Base-by-base conservation (phyloP, 768 basidiomycete genomes). In the Lepiota subincarnata region DNA sequence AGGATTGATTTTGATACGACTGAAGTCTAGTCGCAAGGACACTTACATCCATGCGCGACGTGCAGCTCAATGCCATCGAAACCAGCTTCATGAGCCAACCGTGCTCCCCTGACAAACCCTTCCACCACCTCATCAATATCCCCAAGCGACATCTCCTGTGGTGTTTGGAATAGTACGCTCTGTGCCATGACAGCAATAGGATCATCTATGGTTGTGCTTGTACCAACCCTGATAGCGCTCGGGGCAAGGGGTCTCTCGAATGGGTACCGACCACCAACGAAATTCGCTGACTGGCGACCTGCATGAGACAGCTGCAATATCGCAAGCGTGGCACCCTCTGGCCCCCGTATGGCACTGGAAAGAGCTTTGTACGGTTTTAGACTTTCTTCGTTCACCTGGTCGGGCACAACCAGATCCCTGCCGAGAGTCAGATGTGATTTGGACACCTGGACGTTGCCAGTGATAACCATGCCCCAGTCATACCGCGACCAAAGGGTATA, bases 1-100 rank as follows among this genome's bases (percentile, higher is more conserved):
- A 24, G 37, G 18, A 31, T 24, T 50, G 46, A 13, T 48, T 28
- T 42, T 52, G 24, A 47, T 13, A 35, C 24, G 45, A 39, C 38
- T 8, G 38, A 36, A 11, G 41, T 18, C 11, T 26, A 28, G 13
- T 11, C 2, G 55, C 16, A 16, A 28, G 4, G 28, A 6, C 31
- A 80, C 88, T 67, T 50, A 91, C 88, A 94, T 35, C 92, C 92
- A 67, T 95, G 92, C 1, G 86, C 86, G 20, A 76, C 86, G 65
- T 97, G 95, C 8, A 98, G 57, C 62, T 97, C 82, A 3, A 96
- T 71, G 0, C 95, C 94, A 57, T 96, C 90, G 64, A 93, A 95
- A 0, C 90, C 91, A 37, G 86, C 70, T 49, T 77, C 64, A 14
- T 74, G 66, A 7, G 90, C 91, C 28, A 89, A 60, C 38, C 68